These are phyloP conservation scores for Cryptosporidium ryanae DNA, from an alignment of 169 alveolate species.

Conservation along the genomic window DNA sequence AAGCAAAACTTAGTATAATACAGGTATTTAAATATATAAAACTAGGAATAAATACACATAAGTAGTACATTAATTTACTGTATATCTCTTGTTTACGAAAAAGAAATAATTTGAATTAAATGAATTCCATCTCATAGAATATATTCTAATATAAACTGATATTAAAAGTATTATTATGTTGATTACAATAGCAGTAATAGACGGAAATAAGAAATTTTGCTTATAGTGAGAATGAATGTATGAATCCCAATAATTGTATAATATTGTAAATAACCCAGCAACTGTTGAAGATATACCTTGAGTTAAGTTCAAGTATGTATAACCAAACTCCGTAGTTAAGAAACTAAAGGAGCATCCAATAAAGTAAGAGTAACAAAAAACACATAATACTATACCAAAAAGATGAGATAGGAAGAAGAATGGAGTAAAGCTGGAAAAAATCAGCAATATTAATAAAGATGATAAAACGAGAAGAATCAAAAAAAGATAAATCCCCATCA, in stretches of 20 bases:
- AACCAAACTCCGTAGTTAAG: conserved; percentile 52
- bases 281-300: conserved; percentile 72
- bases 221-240: conserved; percentile 16
- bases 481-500: conserved; percentile 32
- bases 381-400: conserved; percentile 50
- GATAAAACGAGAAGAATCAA: conserved; percentile 41
- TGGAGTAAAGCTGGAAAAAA: conserved; percentile 41
- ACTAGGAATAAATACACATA: no score
- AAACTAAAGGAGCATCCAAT: conserved; percentile 70
- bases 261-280: conserved; percentile 47
- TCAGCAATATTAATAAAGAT: conserved; percentile 32
- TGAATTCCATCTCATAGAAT: conserved; percentile 39
- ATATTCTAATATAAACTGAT: conserved; percentile 12
- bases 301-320: conserved; percentile 37
- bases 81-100: conserved; percentile 9
- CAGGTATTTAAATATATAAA: no score
- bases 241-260: conserved; percentile 49
- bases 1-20: no score
- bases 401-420: conserved; percentile 39
- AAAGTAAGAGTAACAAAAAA: conserved; percentile 66
- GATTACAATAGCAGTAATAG: conserved; percentile 25
- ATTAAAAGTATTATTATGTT: conserved; percentile 24
- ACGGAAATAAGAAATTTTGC: conserved; percentile 6
- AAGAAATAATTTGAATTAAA: conserved; percentile 22
- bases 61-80: no score